phyloP scores from a whole-genome alignment of 306 rosid genomes.

The Cajanus cajan region DNA sequence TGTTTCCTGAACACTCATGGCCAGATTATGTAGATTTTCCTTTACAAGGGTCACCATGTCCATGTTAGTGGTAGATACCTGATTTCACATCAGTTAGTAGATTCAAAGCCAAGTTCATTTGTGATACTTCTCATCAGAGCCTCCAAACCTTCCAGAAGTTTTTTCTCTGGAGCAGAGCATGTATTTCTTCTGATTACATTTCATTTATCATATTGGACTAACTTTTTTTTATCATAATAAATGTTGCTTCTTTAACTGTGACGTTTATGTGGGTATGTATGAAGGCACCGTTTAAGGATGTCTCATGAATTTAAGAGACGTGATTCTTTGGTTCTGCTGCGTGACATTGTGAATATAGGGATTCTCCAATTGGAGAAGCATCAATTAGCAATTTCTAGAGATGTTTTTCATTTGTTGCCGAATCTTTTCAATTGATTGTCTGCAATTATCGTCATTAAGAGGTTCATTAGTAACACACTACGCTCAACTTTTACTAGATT shows the following conservation, averaged over 20 bases:
- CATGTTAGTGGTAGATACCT: slow-evolving; percentile 4
- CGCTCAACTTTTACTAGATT: background rate
- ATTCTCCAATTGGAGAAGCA: background rate
- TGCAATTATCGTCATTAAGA: background rate
- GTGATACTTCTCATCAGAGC: slow-evolving; percentile 9
- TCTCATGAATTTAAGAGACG: slow-evolving; percentile 5
- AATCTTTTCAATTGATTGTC: background rate
- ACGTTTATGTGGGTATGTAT: background rate
- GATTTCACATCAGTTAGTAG: slow-evolving; percentile 13
- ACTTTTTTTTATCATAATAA: background rate
- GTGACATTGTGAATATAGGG: slow-evolving; percentile 8
- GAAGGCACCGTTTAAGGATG: background rate
- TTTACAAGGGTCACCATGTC: background rate
- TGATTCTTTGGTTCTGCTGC: background rate
- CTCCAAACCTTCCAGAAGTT: background rate
- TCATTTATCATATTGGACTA: background rate
- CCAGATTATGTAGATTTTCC: background rate
- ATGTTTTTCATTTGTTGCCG: background rate
- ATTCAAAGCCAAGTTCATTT: slow-evolving; percentile 1
- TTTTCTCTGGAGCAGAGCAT: slow-evolving; percentile 5
- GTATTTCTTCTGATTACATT: slow-evolving; percentile 2
- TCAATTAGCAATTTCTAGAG: background rate
- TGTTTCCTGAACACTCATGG: background rate
- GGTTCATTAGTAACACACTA: background rate
- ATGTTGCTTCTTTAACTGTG: background rate